Evolutionary conservation across 495 filamentous ascomycete genomes (phyloP).

Genomic region (Xylaria nigripes): DNA sequence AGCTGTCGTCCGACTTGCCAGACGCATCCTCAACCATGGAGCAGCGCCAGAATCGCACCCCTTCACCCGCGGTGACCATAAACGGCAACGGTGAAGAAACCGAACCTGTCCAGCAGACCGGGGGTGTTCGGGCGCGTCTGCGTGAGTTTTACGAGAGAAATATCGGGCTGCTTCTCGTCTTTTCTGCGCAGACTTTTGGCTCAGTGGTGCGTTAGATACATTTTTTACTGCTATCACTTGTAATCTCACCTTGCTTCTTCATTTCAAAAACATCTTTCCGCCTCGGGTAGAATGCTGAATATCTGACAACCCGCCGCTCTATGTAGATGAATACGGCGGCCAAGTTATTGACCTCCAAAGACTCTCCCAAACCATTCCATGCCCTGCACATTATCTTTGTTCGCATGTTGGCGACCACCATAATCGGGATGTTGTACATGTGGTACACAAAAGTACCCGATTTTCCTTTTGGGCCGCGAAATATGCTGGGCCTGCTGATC

Average conservation of each 20-base stretch:
- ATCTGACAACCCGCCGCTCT: background rate
- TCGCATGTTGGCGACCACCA: slow-evolving; percentile 64
- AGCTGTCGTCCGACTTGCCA: background rate
- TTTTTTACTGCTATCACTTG: background rate
- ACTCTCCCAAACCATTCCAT: slow-evolving; percentile 51
- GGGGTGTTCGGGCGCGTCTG: background rate
- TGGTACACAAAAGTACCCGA: slow-evolving; percentile 56
- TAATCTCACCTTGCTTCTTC: background rate
- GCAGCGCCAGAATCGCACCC: background rate
- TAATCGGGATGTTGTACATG: slow-evolving; percentile 62
- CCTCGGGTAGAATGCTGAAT: background rate
- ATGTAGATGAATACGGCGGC: slow-evolving; percentile 62
- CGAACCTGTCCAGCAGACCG: background rate
- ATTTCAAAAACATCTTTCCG: background rate
- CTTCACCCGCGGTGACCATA: background rate
- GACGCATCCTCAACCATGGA: background rate
- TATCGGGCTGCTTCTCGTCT: slow-evolving; percentile 59
- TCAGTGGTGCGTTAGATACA: slow-evolving; percentile 35
- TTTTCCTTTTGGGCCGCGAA: slow-evolving; percentile 58
- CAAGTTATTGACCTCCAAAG: slow-evolving; percentile 51
- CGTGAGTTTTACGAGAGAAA: slow-evolving; percentile 34
- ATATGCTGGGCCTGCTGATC: slow-evolving; percentile 54
- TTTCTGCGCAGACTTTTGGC: slow-evolving; percentile 66
- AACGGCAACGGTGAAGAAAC: background rate
- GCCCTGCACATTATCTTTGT: slow-evolving; percentile 76